A percentile compares a stretch with the other conserved stretches of the same genome.
phyloP scores from a whole-genome alignment of 1,284 basidiomycete species.

The Cryptococcus hybrid region DNA sequence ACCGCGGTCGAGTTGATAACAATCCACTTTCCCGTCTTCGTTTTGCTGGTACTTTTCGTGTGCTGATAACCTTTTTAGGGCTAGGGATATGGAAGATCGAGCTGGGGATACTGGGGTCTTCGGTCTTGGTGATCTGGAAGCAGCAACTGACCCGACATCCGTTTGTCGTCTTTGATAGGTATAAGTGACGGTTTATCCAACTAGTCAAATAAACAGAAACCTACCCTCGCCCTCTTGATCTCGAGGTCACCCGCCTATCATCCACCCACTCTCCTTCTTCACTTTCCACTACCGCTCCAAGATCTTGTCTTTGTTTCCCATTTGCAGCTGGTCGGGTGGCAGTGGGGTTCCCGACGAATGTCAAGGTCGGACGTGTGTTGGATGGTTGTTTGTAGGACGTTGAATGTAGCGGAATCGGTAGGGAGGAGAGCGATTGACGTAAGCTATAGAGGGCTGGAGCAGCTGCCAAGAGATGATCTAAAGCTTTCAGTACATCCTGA shows the following conservation, averaged over 20 bases:
- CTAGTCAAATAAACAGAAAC: too few species aligned
- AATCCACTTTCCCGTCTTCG: slow-evolving; percentile 27
- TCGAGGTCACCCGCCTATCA: background rate
- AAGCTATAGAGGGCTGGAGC: slow-evolving; percentile 25
- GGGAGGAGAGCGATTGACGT: slow-evolving; percentile 11
- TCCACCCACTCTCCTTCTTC: slow-evolving; percentile 1
- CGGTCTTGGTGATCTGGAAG: slow-evolving; percentile 15
- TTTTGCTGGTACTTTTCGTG: slow-evolving; percentile 3
- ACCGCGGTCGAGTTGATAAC: slow-evolving; percentile 9
- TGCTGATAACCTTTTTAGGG: slow-evolving; percentile 6
- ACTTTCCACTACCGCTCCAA: slow-evolving; percentile 26
- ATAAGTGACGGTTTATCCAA: background rate
- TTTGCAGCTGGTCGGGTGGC: slow-evolving; percentile 24
- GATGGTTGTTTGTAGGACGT: background rate
- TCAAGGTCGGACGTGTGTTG: slow-evolving; percentile 1
- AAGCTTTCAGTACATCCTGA: slow-evolving; percentile 19
- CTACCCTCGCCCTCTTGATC: slow-evolving; percentile 6
- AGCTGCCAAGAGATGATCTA: slow-evolving; percentile 25
- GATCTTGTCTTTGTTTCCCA: slow-evolving; percentile 14
- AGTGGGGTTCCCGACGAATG: slow-evolving; percentile 17
- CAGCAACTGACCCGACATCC: slow-evolving; percentile 11
- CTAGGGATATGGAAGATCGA: slow-evolving; percentile 13
- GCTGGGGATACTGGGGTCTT: slow-evolving; percentile 1
- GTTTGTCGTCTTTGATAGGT: slow-evolving; percentile 6
- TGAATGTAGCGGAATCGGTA: background rate